These are phyloP conservation scores for Neurospora sp. DNA, from an alignment of 495 filamentous ascomycete species.

Conservation along the genomic window DNA sequence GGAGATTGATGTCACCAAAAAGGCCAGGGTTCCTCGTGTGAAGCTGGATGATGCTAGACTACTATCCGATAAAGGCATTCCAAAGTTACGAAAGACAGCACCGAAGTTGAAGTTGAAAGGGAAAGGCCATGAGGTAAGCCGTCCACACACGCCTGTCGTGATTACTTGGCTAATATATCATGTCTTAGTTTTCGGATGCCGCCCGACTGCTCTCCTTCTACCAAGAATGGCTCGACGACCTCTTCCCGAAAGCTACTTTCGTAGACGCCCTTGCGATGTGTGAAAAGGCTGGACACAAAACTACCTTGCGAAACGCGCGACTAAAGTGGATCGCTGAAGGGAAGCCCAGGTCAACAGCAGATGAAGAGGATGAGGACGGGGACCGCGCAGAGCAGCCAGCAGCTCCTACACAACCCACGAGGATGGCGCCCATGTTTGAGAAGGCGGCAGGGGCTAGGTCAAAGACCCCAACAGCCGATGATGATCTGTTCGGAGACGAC, in stretches of 20 bases:
- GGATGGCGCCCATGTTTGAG: conserved; percentile 42
- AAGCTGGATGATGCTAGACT: conserved; percentile 84
- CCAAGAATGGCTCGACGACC: conserved; percentile 92
- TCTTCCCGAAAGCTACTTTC: conserved; percentile 92
- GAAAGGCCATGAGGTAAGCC: conserved; percentile 81
- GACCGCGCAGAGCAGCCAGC: conserved; percentile 16
- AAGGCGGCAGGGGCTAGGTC: conserved; percentile 10
- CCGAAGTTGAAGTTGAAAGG: conserved; percentile 74
- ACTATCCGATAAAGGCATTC: conserved; percentile 71
- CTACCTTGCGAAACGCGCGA: conserved; percentile 57
- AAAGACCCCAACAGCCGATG: conserved; percentile 21
- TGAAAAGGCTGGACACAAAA: conserved; percentile 86
- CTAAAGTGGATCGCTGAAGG: conserved; percentile 74
- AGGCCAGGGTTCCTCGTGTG: conserved; percentile 55
- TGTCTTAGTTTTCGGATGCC: conserved; percentile 68
- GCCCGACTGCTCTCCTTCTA: conserved; percentile 78
- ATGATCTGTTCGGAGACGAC: conserved; percentile 27
- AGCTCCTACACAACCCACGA: conserved; percentile 20
- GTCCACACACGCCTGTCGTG: neutral
- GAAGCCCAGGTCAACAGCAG: conserved; percentile 38
- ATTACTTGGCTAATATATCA: neutral
- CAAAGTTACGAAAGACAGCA: conserved; percentile 63
- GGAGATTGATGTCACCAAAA: conserved; percentile 71
- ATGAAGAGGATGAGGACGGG: conserved; percentile 41
- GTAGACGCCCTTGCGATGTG: conserved; percentile 83